Base-by-base conservation (phyloP, 2,329 filamentous ascomycete species). In the Rachicladosporium sp. region DNA sequence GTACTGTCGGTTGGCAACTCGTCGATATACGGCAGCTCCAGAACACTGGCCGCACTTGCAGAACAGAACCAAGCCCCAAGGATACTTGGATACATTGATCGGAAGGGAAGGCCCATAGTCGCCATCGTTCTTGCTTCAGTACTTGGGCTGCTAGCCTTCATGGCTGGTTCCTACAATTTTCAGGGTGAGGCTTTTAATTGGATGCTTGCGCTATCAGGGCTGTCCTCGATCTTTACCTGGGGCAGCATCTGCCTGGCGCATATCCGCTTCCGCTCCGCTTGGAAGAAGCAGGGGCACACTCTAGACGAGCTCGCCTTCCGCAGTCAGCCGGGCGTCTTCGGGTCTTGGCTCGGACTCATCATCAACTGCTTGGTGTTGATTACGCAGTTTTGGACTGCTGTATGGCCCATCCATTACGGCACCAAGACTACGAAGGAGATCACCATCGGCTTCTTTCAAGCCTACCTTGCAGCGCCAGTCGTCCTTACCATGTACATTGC, bases 31-130 rank as follows among this genome's bases (percentile, higher is more conserved):
- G 56, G 54, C 36, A 89, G 84, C 15, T 93, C 85, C 3, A 80
- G 89, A 50, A 95, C 88, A 1, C 75, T 96, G 7, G 86, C 87
- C 13, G 87, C 88, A 3, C 74, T 96, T 2, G 87, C 88, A 35
- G 87, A 54, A 31, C 84, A 93, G 59, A 55, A 61, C 33, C 66
- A 69, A 50, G 76, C 70, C 0, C 76, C 76, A 8, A 66, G 60
- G 44, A 64, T 75, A 46, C 63, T 80, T n/a, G 65, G 69, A 23
- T 76, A 78, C 51, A 71, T 81, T 46, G 77, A 81, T 55, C 70
- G 76, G 76, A 43, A 94, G 89, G 62, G 79, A 91, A 52, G 88
- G 89, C 65, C 88, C 82, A 7, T 70, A 4, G 71, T 79, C 33
- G 76, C 84, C 37, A 88, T 94, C 49, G 47, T 68, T 6, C 54